Percentiles rank a stretch among this genome's conserved stretches.
Evolutionary conservation across 768 basidiomycete genomes (phyloP).

Genomic region (Nevesoporus exiguus): DNA sequence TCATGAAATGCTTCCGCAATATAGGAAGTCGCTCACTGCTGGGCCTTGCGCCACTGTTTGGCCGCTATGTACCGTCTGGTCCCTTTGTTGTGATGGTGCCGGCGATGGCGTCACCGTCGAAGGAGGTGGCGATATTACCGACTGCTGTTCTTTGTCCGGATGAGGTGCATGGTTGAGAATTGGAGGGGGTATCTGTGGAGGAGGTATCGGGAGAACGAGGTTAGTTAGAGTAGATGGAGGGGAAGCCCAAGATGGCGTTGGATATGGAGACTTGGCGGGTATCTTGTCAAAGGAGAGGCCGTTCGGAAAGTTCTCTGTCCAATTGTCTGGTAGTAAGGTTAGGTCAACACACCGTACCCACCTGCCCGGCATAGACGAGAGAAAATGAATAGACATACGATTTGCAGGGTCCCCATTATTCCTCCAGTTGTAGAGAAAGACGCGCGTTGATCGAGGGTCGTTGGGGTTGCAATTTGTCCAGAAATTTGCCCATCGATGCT

Average conservation of each 20-base stretch:
- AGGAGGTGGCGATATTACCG: not conserved
- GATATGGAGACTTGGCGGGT: slow-evolving; percentile 28
- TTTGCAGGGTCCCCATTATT: slow-evolving; percentile 30
- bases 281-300: not conserved
- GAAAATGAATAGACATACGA: slow-evolving; percentile 18
- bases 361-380: not conserved
- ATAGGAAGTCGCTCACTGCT: slow-evolving; percentile 1
- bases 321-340: slow-evolving; percentile 20
- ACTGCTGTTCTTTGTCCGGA: not conserved
- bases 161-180: not conserved
- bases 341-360: not conserved
- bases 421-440: slow-evolving; percentile 32
- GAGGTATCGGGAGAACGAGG: slow-evolving; percentile 26
- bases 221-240: slow-evolving; percentile 17
- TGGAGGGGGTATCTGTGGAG: slow-evolving; percentile 2
- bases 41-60: not conserved
- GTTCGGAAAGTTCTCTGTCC: slow-evolving; percentile 23
- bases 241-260: slow-evolving; percentile 21
- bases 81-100: not conserved
- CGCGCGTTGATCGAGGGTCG: slow-evolving; percentile 15
- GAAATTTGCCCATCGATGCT: slow-evolving; percentile 24
- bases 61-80: not conserved
- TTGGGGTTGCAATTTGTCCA: not conserved
- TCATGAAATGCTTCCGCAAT: not conserved
- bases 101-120: not conserved